phyloP scores from a whole-genome alignment of 2,329 filamentous ascomycete genomes.

The Geosmithia morbida region DNA sequence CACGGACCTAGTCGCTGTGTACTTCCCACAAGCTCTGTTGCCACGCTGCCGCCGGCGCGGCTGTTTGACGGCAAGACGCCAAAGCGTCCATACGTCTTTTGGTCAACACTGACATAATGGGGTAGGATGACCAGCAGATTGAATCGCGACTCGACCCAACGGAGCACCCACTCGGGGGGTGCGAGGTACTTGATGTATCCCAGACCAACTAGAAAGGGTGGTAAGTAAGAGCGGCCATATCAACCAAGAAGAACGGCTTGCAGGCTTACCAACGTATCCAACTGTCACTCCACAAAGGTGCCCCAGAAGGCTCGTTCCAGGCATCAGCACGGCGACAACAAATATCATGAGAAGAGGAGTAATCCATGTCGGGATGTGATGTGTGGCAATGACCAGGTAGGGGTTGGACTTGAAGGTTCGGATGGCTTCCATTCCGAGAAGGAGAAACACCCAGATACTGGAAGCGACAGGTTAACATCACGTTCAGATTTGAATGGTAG shows the following conservation, averaged over 20 bases:
- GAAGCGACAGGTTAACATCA: slow-evolving; percentile 1
- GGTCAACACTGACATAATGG: slow-evolving; percentile 87
- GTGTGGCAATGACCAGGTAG: slow-evolving; percentile 47
- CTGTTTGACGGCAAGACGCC: slow-evolving; percentile 60
- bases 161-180: slow-evolving; percentile 74
- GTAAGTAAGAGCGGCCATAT: slow-evolving; percentile 2
- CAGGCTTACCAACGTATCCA: slow-evolving; percentile 66
- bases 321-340: slow-evolving; percentile 62
- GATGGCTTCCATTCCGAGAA: slow-evolving; percentile 74
- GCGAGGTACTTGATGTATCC: slow-evolving; percentile 83
- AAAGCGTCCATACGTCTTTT: slow-evolving; percentile 89
- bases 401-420: slow-evolving; percentile 75
- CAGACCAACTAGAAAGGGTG: slow-evolving; percentile 48
- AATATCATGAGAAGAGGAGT: slow-evolving; percentile 68
- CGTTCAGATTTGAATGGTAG: neutral
- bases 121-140: slow-evolving; percentile 74
- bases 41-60: slow-evolving; percentile 23
- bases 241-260: neutral
- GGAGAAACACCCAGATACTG: slow-evolving; percentile 85
- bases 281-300: slow-evolving; percentile 73
- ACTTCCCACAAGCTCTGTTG: slow-evolving; percentile 44
- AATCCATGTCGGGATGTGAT: slow-evolving; percentile 80
- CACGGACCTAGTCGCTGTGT: slow-evolving; percentile 57
- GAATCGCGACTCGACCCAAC: slow-evolving; percentile 79
- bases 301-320: slow-evolving; percentile 70